Evolutionary conservation across 2,329 filamentous ascomycete species (phyloP).

Genomic region (Nothomitra cinnamomea): DNA sequence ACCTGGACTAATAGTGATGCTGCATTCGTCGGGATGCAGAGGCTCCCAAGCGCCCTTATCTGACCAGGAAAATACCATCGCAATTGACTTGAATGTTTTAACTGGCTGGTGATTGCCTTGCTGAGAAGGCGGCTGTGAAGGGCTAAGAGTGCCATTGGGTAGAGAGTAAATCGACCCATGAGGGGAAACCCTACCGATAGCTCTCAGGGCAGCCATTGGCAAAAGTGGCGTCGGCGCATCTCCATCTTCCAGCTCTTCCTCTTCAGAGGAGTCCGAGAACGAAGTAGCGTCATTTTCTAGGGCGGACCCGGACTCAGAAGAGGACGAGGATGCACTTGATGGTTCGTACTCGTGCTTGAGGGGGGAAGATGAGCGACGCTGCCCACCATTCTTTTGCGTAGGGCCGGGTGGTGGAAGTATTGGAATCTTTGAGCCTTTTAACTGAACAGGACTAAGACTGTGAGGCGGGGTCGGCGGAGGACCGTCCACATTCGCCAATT

Average conservation of each 20-base stretch:
- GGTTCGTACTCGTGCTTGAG: conserved; percentile 95
- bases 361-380: conserved; percentile 68
- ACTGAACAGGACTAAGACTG: conserved; percentile 31
- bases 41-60: conserved; percentile 44
- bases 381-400: conserved; percentile 15
- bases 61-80: conserved; percentile 46
- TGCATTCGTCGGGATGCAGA: conserved; percentile 44
- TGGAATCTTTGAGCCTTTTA: conserved; percentile 27
- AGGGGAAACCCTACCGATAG: conserved; percentile 27
- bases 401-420: conserved; percentile 31
- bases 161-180: conserved; percentile 25
- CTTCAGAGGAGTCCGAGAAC: conserved; percentile 27
- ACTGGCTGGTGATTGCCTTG: conserved; percentile 26
- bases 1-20: conserved; percentile 43
- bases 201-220: conserved; percentile 15
- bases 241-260: conserved; percentile 38
- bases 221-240: conserved; percentile 23
- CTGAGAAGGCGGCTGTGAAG: conserved; percentile 66
- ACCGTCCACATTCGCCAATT: conserved; percentile 4
- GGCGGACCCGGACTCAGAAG: conserved; percentile 37
- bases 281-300: conserved; percentile 32
- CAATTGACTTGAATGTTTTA: conserved; percentile 37
- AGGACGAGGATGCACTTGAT: conserved; percentile 51
- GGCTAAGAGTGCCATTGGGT: conserved; percentile 44
- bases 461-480: conserved; percentile 32